Evolutionary conservation across 805 yeast species (phyloP).

Genomic region (Saccharomycopsis fibuligera): DNA sequence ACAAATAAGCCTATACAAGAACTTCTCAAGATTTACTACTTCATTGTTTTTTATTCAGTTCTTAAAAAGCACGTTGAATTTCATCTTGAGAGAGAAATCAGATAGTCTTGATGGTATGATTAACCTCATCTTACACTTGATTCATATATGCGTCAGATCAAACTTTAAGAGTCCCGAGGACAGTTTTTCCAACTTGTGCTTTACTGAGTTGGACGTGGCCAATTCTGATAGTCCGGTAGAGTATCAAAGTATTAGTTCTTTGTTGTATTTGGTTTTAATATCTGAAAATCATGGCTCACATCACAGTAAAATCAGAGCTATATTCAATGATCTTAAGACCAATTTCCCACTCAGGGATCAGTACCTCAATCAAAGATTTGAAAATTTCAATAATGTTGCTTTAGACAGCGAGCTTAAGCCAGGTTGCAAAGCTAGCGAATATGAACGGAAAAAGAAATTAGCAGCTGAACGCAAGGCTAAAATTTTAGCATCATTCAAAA

Average conservation of each 20-base stretch:
- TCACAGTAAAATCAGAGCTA: conserved; percentile 53
- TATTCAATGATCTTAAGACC: conserved; percentile 30
- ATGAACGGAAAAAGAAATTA: conserved; percentile 54
- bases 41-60: conserved; percentile 49
- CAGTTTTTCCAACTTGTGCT: conserved; percentile 26
- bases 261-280: conserved; percentile 36
- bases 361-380: conserved; percentile 1
- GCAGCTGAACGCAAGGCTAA: conserved; percentile 68
- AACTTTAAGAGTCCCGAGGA: conserved; percentile 30
- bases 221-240: conserved; percentile 29
- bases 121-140: conserved; percentile 55
- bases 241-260: conserved; percentile 33
- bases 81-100: conserved; percentile 24
- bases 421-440: conserved; percentile 27
- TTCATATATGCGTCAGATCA: conserved; percentile 53
- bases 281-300: conserved; percentile 24
- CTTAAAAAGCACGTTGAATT: conserved; percentile 42
- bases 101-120: conserved; percentile 44
- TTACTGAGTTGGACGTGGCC: conserved; percentile 12
- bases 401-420: background rate
- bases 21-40: conserved; percentile 46
- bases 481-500: conserved; percentile 70
- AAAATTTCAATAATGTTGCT: background rate
- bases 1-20: conserved; percentile 33
- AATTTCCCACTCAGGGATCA: background rate